Evolutionary conservation across 768 basidiomycete species (phyloP).

Genomic region (Trametes gibbosa): DNA sequence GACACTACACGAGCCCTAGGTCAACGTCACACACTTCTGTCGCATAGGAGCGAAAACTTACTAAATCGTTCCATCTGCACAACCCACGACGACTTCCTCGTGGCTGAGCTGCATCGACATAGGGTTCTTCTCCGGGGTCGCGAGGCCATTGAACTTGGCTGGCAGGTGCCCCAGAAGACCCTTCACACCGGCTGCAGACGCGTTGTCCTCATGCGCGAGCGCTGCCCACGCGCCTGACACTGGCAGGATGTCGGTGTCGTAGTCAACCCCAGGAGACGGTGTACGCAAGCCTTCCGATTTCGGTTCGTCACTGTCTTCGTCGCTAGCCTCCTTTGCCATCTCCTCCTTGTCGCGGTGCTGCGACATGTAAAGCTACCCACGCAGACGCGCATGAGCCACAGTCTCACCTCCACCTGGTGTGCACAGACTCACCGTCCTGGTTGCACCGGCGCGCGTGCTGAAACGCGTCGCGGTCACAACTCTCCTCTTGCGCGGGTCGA

Average conservation of each 20-base stretch:
- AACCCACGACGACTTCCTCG: conserved; percentile 88
- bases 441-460: conserved; percentile 78
- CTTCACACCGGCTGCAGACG: conserved; percentile 42
- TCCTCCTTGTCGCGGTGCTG: conserved; percentile 61
- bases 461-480: conserved; percentile 88
- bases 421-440: conserved; percentile 61
- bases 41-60: conserved; percentile 38
- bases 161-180: conserved; percentile 66
- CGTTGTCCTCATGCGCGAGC: conserved; percentile 43
- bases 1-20: conserved; percentile 36
- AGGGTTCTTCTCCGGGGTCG: conserved; percentile 89
- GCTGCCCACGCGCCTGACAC: conserved; percentile 76
- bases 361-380: conserved; percentile 71
- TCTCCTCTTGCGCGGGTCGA: conserved; percentile 78
- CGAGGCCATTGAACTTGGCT: conserved; percentile 70
- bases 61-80: conserved; percentile 92
- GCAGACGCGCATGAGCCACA: not conserved
- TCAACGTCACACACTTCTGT: not conserved
- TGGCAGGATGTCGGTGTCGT: conserved; percentile 63
- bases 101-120: conserved; percentile 93
- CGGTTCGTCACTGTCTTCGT: conserved; percentile 21
- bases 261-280: conserved; percentile 47
- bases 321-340: conserved; percentile 21
- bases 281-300: conserved; percentile 18
- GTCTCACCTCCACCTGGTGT: not conserved